Evolutionary conservation across 1,139 yeast species (phyloP).

Genomic region (Diutina ranongensis): DNA sequence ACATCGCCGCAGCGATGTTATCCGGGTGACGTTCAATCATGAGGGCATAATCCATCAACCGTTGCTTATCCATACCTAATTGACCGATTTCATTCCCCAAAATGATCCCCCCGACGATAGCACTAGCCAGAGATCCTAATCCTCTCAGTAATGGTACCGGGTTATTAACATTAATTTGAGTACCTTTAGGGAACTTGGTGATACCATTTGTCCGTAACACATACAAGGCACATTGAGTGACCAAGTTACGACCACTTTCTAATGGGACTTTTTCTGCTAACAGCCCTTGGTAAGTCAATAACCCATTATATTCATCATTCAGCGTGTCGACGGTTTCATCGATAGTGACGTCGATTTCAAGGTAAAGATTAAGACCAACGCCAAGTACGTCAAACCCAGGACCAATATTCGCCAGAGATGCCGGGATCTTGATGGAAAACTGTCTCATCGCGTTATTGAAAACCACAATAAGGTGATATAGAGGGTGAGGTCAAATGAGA

Average conservation of each 20-base stretch:
- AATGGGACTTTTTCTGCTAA: conserved; percentile 77
- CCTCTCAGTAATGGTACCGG: conserved; percentile 97
- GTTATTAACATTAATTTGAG: conserved; percentile 69
- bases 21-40: conserved; percentile 98
- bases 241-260: conserved; percentile 63
- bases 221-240: conserved; percentile 87
- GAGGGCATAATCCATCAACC: conserved; percentile 87
- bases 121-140: conserved; percentile 96
- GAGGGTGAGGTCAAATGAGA: background rate
- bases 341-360: conserved; percentile 56
- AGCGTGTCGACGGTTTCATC: conserved; percentile 42
- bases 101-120: conserved; percentile 95
- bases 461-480: background rate
- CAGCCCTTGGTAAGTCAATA: conserved; percentile 57
- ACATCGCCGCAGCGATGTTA: conserved; percentile 96
- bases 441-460: background rate
- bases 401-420: conserved; percentile 95
- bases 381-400: conserved; percentile 98
- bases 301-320: conserved; percentile 58
- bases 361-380: conserved; percentile 65
- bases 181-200: conserved; percentile 68
- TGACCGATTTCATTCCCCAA: conserved; percentile 78
- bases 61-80: conserved; percentile 57
- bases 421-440: conserved; percentile 64
- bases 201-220: conserved; percentile 76